Evolutionary conservation across 1,284 basidiomycete species (phyloP), one percentile per base, ranked within the genome.

Genomic region (Gomphus bonarii): DNA sequence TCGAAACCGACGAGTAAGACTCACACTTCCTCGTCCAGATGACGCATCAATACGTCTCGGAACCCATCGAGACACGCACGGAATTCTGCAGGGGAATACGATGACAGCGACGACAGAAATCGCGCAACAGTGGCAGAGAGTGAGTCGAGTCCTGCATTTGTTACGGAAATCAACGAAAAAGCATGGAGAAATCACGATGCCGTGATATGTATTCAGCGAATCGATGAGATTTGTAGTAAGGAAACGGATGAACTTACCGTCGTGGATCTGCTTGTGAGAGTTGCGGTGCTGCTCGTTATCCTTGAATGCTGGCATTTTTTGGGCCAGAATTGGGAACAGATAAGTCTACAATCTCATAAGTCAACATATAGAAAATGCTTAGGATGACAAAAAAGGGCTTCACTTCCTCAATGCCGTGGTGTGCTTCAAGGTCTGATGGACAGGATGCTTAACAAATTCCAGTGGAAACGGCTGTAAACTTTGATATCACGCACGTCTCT

Each of bases 221-320:
- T 30, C 3, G 3, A 14, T 36, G 35, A 11, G 35, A 36, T 5
- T 40, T 30, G 14, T 20, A 53, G 35, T 14, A 8, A 53, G 18
- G 22, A 20, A 20, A 22, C 10, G 35, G 16, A 33, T 25, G 22
- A 53, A 61, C 68, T 55, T 60, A 81, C 81, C 84, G 50, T 81
- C 74, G 64, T 87, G 84, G 20, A 88, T 88, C n/a, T 65, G 74
- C 58, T 77, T 75, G 64, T 88, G 85, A 4, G 78, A 79, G 58
- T 76, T 73, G 14, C 83, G 65, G 65, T 87, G 84, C 44, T 71
- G 75, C 6, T 75, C 75, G 54, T 75, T 70, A 43, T 76, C 63
- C 62, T 67, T 70, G 67, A 88, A 88, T 59, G 76, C 69, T 1
- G 79, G 77, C 78, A 87, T 83, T 58, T 74, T 74, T 65, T 76